These are phyloP conservation scores for Mycena capillaripes DNA, from an alignment of 768 basidiomycete genomes.

Conservation along the genomic window DNA sequence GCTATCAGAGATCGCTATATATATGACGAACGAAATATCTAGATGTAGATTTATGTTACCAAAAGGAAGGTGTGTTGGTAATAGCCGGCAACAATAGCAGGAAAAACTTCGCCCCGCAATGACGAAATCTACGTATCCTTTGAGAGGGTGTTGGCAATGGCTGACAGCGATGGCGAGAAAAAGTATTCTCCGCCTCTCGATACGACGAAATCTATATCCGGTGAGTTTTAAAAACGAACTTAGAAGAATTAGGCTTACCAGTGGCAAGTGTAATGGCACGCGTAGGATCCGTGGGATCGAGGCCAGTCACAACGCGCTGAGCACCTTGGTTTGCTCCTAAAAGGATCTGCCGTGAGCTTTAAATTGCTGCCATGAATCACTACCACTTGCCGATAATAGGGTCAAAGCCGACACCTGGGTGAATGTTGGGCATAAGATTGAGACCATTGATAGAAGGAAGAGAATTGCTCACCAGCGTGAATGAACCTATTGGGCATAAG, in stretches of 20 bases:
- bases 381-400: constrained; percentile 27
- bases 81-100: too few species aligned
- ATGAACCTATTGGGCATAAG: too few species aligned
- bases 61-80: too few species aligned
- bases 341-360: too few species aligned
- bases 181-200: constrained; percentile 69
- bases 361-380: too few species aligned
- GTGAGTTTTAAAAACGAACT: neutral
- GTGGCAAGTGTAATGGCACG: constrained; percentile 43
- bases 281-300: constrained; percentile 50
- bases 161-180: constrained; percentile 60
- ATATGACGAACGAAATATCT: too few species aligned
- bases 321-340: neutral
- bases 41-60: too few species aligned
- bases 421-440: neutral
- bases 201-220: constrained; percentile 54
- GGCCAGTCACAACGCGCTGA: constrained; percentile 40
- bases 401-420: constrained; percentile 1
- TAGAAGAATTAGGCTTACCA: neutral
- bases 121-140: too few species aligned
- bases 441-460: too few species aligned
- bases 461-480: too few species aligned
- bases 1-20: too few species aligned
- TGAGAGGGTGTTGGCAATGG: constrained; percentile 2
- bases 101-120: too few species aligned